These are phyloP conservation scores for Macrophomina phaseolina DNA, from an alignment of 2,329 filamentous ascomycete genomes.

Conservation along the genomic window DNA sequence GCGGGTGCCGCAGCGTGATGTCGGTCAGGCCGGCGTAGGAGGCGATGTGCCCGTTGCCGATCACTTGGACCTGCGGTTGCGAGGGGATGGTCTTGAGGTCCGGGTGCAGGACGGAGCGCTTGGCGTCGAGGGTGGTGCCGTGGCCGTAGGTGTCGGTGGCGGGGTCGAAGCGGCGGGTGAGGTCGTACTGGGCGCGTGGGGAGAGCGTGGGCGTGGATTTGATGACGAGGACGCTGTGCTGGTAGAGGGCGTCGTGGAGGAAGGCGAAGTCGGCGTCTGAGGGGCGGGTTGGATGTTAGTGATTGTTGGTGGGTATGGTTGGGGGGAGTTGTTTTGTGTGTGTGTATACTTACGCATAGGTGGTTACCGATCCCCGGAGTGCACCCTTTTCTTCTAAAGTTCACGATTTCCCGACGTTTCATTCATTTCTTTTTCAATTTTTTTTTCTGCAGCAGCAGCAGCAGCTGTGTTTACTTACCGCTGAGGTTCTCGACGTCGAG, in stretches of 20 bases:
- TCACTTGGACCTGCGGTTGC: conserved; percentile 80
- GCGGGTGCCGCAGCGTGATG: conserved; percentile 73
- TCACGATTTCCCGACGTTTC: conserved; percentile 29
- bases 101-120: conserved; percentile 72
- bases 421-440: conserved; percentile 19
- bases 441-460: too few species aligned
- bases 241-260: conserved; percentile 71
- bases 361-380: conserved; percentile 68
- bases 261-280: conserved; percentile 67
- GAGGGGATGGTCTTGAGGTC: conserved; percentile 81
- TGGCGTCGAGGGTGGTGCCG: conserved; percentile 73
- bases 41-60: conserved; percentile 73
- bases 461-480: conserved; percentile 52
- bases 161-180: conserved; percentile 77
- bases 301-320: not conserved
- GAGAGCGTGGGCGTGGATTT: conserved; percentile 69
- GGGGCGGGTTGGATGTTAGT: conserved; percentile 8
- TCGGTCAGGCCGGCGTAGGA: conserved; percentile 74
- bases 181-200: conserved; percentile 73
- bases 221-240: conserved; percentile 71
- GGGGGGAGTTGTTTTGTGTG: not conserved
- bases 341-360: conserved; percentile 39
- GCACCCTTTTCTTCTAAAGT: conserved; percentile 49
- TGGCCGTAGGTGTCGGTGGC: conserved; percentile 71
- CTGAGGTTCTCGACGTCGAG: conserved; percentile 67